Base-by-base conservation (phyloP, 1,284 basidiomycete species). In the Gomphus bonarii region DNA sequence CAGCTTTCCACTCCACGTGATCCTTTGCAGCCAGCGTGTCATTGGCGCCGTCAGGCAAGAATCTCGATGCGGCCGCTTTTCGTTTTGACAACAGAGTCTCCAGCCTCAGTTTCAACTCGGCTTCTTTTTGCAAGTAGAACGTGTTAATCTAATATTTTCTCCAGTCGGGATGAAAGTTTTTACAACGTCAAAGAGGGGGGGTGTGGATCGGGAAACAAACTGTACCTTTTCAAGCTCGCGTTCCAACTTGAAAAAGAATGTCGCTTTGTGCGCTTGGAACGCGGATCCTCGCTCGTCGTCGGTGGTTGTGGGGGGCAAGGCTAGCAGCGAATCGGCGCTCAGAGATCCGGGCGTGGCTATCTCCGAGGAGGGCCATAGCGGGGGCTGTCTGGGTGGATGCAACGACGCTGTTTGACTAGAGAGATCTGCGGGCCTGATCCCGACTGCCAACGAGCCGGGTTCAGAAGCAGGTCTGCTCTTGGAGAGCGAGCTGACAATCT, bases 161-260 rank as follows among this genome's bases (percentile, higher is more conserved):
- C n/a, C 30, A 40, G 57, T 7, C 36, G 50, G 50, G 50, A 43
- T 46, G 44, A 48, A 51, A 4, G 2, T 25, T 25, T 25, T 35
- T 16, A 54, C 35, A n/a, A 42, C 18, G 35, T n/a, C 31, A n/a
- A n/a, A n/a, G n/a, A n/a, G n/a, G n/a, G n/a, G n/a, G 18, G 50
- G 8, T 18, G 35, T 28, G 18, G 46, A 36, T 56, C 22, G 40
- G 56, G 30, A 33, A 46, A 40, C 18, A 22, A 54, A 42, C 62
- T 73, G 59, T 66, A 88, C 94, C 84, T 99, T 99, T 74, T 99
- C 97, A 20, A 99, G 76, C 71, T 99, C 97, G 35, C 97, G 81
- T 70, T 98, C 95, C 1, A 99, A 81, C 68, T 95, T 98, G 80
- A 98, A 99, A 78, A 99, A 99, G 79, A 98, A 99, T 1, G 94